phyloP scores from a whole-genome alignment of 1,139 yeast species.

The Geotrichum carabidarum region DNA sequence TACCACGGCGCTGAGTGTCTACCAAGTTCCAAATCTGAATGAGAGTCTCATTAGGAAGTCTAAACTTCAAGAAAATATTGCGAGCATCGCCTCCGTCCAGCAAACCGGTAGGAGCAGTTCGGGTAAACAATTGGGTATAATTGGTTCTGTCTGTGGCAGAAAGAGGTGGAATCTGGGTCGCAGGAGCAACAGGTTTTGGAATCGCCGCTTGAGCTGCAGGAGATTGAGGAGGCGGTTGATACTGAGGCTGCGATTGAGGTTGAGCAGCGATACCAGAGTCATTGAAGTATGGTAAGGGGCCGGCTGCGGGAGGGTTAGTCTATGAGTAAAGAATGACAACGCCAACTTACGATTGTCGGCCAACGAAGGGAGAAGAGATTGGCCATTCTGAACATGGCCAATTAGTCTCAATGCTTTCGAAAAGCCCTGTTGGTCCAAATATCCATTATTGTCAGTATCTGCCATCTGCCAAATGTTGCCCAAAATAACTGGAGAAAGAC shows the following conservation, averaged over 20 bases:
- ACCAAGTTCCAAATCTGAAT: slow-evolving; percentile 89
- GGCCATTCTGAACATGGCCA: slow-evolving; percentile 81
- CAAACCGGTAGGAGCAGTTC: slow-evolving; percentile 54
- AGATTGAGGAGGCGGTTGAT: slow-evolving; percentile 15
- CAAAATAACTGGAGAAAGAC: slow-evolving; percentile 67
- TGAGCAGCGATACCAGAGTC: slow-evolving; percentile 22
- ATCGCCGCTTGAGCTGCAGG: not conserved
- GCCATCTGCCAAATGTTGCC: slow-evolving; percentile 95
- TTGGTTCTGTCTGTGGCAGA: slow-evolving; percentile 61
- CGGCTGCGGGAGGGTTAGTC: slow-evolving; percentile 34
- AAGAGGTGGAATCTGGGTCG: slow-evolving; percentile 51
- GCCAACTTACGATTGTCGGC: slow-evolving; percentile 41
- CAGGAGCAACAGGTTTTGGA: slow-evolving; percentile 6
- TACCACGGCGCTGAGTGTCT: slow-evolving; percentile 70
- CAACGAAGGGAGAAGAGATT: slow-evolving; percentile 47
- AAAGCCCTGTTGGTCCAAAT: slow-evolving; percentile 75
- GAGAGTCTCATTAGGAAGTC: slow-evolving; percentile 65
- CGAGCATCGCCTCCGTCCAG: slow-evolving; percentile 75
- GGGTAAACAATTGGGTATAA: slow-evolving; percentile 68
- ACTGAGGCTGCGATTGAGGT: slow-evolving; percentile 15
- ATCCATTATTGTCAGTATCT: slow-evolving; percentile 83
- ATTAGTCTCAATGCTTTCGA: slow-evolving; percentile 82
- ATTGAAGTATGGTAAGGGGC: slow-evolving; percentile 45
- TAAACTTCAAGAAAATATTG: slow-evolving; percentile 82
- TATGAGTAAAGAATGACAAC: not conserved